Percentiles rank a stretch among this genome's conserved stretches.
phyloP scores from a whole-genome alignment of 768 basidiomycete species.

The Tulasnella sp. region DNA sequence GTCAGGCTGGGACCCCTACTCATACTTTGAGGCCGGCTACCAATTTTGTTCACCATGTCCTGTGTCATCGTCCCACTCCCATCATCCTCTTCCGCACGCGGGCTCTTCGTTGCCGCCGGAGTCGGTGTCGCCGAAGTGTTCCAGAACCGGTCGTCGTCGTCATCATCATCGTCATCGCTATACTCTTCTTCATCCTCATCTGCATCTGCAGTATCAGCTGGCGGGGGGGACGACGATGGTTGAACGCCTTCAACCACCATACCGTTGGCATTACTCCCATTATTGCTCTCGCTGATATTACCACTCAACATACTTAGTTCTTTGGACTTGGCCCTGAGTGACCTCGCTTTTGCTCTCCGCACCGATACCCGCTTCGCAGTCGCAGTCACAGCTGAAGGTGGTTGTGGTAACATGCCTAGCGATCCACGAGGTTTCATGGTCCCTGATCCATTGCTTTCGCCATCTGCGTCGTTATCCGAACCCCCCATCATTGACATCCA shows the following conservation, averaged over 20 bases:
- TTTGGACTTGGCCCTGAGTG: neutral
- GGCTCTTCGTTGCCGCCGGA: conserved; percentile 2
- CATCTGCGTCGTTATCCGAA: conserved; percentile 10
- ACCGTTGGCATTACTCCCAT: neutral
- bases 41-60: neutral
- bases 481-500: conserved; percentile 1
- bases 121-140: neutral
- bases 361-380: conserved; percentile 3
- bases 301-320: neutral
- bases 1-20: conserved; percentile 7
- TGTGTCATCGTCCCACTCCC: neutral
- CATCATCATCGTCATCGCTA: neutral
- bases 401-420: neutral
- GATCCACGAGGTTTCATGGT: neutral
- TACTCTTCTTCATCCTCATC: neutral
- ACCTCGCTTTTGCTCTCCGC: conserved; percentile 1
- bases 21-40: neutral
- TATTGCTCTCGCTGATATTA: neutral
- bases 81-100: neutral
- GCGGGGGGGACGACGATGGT: too few species aligned
- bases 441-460: neutral
- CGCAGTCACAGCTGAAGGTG: neutral
- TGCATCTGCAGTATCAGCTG: neutral
- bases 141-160: conserved; percentile 12
- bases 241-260: too few species aligned